These are phyloP conservation scores for Nephelium lappaceum DNA, from an alignment of 345 rosid genomes.

Conservation along the genomic window DNA sequence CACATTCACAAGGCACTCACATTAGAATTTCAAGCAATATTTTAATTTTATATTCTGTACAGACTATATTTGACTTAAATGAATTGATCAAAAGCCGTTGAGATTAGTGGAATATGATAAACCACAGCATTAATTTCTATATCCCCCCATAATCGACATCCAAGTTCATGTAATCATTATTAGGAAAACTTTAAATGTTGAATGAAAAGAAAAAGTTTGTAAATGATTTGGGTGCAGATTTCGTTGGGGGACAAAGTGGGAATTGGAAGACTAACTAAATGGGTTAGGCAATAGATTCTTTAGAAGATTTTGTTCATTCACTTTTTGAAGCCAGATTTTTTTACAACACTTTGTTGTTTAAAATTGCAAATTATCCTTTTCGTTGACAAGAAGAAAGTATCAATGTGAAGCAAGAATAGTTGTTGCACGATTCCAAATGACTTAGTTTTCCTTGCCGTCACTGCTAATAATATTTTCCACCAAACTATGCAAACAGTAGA, in stretches of 20 bases:
- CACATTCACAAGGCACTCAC: constrained; percentile 18
- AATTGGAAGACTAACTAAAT: background rate
- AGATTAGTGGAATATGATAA: background rate
- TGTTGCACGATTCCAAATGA: too few species aligned
- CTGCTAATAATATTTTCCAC: too few species aligned
- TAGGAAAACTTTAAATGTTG: background rate
- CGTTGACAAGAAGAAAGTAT: constrained; percentile 18
- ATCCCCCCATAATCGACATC: background rate
- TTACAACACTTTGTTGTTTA: background rate
- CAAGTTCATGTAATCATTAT: background rate
- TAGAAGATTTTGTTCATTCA: constrained; percentile 26
- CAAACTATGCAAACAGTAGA: too few species aligned
- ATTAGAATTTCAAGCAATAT: background rate
- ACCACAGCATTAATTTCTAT: background rate
- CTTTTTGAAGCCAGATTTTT: constrained; percentile 5
- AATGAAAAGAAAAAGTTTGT: background rate
- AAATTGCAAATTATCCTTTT: constrained; percentile 8
- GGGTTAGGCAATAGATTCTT: constrained; percentile 26
- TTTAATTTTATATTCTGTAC: too few species aligned
- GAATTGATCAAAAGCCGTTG: background rate
- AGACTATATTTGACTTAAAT: background rate
- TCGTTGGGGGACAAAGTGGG: constrained; percentile 20
- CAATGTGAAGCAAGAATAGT: background rate
- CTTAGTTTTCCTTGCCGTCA: too few species aligned
- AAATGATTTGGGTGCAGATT: constrained; percentile 18